These are phyloP conservation scores for Eleusine coracana DNA, from an alignment of 176 grass and related monocot species.

Conservation along the genomic window DNA sequence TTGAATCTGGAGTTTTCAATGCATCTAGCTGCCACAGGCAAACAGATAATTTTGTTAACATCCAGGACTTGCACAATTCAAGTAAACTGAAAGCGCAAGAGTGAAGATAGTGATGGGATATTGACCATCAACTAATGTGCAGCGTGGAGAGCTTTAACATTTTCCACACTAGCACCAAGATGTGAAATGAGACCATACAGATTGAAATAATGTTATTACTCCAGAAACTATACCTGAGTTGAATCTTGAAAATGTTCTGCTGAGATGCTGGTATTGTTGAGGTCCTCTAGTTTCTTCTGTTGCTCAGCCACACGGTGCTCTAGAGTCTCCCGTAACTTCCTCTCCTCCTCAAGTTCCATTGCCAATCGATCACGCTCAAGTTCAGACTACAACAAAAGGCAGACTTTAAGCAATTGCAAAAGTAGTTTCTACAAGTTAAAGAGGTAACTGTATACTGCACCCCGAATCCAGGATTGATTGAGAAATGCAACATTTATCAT, in stretches of 20 bases:
- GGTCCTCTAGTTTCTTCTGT: slow-evolving; percentile 62
- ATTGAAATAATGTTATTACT: not conserved
- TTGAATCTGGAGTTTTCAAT: slow-evolving; percentile 79
- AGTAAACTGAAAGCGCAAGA: not conserved
- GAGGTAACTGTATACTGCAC: not conserved
- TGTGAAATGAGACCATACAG: not conserved
- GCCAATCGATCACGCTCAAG: slow-evolving; percentile 79
- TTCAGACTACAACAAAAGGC: slow-evolving; percentile 70
- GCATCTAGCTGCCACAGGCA: slow-evolving; percentile 47
- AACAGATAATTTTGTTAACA: not conserved
- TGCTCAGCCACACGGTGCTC: slow-evolving; percentile 57
- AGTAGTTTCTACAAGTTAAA: slow-evolving; percentile 2
- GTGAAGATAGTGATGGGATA: not conserved
- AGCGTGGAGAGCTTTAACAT: not conserved
- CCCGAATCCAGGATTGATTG: slow-evolving; percentile 1
- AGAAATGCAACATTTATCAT: not conserved
- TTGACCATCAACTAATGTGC: slow-evolving; percentile 24
- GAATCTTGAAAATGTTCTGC: slow-evolving; percentile 44
- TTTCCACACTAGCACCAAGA: not conserved
- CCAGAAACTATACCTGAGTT: slow-evolving; percentile 55
- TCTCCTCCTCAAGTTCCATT: slow-evolving; percentile 96
- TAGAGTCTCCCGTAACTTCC: slow-evolving; percentile 59
- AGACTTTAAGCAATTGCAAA: not conserved
- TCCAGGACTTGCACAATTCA: not conserved
- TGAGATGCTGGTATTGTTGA: slow-evolving; percentile 41